These are phyloP conservation scores for Tylopilus sp. DNA, from an alignment of 1,284 basidiomycete species.

Conservation along the genomic window DNA sequence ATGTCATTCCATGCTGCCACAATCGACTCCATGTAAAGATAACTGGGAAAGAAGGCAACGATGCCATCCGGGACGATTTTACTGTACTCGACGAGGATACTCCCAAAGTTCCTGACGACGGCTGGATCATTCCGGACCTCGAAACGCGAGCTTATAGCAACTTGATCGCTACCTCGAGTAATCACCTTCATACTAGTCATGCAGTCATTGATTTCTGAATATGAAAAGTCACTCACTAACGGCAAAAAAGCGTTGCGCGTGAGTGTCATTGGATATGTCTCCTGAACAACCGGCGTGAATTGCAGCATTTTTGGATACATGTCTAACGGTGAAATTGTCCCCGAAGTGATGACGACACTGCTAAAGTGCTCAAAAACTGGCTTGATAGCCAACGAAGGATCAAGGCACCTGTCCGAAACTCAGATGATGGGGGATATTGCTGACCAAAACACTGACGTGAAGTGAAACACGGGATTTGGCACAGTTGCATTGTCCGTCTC, in stretches of 20 bases:
- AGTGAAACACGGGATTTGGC: constrained; percentile 98
- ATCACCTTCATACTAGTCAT: constrained; percentile 64
- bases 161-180: constrained; percentile 96
- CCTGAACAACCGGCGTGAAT: constrained; percentile 95
- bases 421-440: constrained; percentile 3
- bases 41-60: constrained; percentile 98
- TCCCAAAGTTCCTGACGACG: constrained; percentile 97
- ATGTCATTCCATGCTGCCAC: constrained; percentile 99
- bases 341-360: constrained; percentile 97
- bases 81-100: constrained; percentile 95
- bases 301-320: constrained; percentile 99
- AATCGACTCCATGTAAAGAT: constrained; percentile 99
- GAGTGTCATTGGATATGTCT: constrained; percentile 97
- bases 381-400: constrained; percentile 95
- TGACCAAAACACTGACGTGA: constrained; percentile 61
- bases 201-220: background rate
- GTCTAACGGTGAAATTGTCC: constrained; percentile 96
- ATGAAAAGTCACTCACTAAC: constrained; percentile 53
- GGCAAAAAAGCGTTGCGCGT: constrained; percentile 96
- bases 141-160: constrained; percentile 97
- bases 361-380: constrained; percentile 98
- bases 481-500: constrained; percentile 99
- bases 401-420: constrained; percentile 69
- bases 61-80: constrained; percentile 99
- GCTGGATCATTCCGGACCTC: constrained; percentile 99